Conservation (phyloP, 1,139 yeast genomes). For the Debaryomyces robertsiae region DNA sequence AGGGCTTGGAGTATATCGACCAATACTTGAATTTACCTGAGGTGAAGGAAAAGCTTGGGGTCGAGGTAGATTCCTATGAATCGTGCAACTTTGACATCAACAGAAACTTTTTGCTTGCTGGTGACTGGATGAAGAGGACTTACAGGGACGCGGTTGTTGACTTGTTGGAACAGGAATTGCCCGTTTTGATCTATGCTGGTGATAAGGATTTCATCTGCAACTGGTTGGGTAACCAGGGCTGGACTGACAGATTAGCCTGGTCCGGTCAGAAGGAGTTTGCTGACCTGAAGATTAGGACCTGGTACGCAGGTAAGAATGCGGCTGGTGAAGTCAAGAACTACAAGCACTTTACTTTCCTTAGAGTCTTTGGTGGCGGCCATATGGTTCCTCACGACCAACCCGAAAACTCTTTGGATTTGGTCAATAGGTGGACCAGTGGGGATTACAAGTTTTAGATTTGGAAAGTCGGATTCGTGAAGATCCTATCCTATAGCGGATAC, state of each 20-base stretch:
- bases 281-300: constrained; percentile 39
- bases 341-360: constrained; percentile 49
- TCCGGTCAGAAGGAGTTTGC: constrained; percentile 56
- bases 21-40: constrained; percentile 39
- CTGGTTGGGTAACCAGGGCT: constrained; percentile 86
- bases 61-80: constrained; percentile 81
- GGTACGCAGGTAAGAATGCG: constrained; percentile 40
- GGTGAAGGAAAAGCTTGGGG: constrained; percentile 79
- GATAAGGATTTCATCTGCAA: constrained; percentile 86
- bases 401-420: constrained; percentile 47
- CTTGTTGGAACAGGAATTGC: constrained; percentile 58
- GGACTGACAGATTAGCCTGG: constrained; percentile 75
- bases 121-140: constrained; percentile 87
- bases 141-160: constrained; percentile 67
- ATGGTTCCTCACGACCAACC: constrained; percentile 57
- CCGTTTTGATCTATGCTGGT: constrained; percentile 80
- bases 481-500: too few species aligned
- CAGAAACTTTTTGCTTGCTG: constrained; percentile 80
- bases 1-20: constrained; percentile 33
- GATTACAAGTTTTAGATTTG: constrained; percentile 25
- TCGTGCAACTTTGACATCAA: constrained; percentile 85
- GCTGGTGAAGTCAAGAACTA: constrained; percentile 53
- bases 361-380: constrained; percentile 52
- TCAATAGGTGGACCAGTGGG: constrained; percentile 48
- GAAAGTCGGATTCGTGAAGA: too few species aligned